Percentiles rank a stretch among this genome's conserved stretches.
Conservation (phyloP, 2,329 filamentous ascomycete genomes). For the Trichoderma sp. region DNA sequence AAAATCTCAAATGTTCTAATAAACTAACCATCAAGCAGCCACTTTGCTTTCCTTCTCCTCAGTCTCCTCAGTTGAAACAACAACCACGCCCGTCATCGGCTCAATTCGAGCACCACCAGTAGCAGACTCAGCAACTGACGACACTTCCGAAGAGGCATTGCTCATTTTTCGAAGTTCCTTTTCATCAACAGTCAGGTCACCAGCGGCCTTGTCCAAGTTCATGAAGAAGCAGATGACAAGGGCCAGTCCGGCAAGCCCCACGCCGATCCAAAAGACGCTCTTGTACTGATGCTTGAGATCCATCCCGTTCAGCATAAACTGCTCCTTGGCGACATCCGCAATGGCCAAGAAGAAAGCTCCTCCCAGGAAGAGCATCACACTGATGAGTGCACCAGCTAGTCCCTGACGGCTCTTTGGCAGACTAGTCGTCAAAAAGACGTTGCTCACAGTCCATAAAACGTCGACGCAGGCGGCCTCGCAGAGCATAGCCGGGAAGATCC, state of each 20-base stretch:
- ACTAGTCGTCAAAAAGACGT: conserved; percentile 69
- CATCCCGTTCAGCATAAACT: conserved; percentile 45
- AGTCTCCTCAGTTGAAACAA: conserved; percentile 1
- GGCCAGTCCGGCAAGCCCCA: conserved; percentile 54
- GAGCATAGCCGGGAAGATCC: conserved; percentile 63
- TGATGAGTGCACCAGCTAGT: conserved; percentile 66
- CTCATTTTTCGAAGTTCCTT: conserved; percentile 28
- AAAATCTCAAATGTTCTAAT: neutral
- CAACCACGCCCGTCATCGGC: conserved; percentile 21
- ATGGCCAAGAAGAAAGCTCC: conserved; percentile 67
- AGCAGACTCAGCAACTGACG: conserved; percentile 9
- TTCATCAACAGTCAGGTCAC: conserved; percentile 32
- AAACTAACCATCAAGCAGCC: neutral
- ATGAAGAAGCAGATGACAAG: conserved; percentile 46
- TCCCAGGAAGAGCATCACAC: conserved; percentile 63
- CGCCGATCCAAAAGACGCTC: conserved; percentile 63
- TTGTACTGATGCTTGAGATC: conserved; percentile 59
- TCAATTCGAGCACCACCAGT: conserved; percentile 2
- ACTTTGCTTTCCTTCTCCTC: neutral
- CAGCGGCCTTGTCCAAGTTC: conserved; percentile 35
- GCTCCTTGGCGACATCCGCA: conserved; percentile 59
- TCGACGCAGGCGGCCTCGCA: conserved; percentile 67
- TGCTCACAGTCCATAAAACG: conserved; percentile 67
- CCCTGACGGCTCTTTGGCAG: conserved; percentile 63
- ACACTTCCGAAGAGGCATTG: conserved; percentile 16